Evolutionary conservation across 352 stramenopile genomes (phyloP).

Genomic region (Pythium pyrilobum): DNA sequence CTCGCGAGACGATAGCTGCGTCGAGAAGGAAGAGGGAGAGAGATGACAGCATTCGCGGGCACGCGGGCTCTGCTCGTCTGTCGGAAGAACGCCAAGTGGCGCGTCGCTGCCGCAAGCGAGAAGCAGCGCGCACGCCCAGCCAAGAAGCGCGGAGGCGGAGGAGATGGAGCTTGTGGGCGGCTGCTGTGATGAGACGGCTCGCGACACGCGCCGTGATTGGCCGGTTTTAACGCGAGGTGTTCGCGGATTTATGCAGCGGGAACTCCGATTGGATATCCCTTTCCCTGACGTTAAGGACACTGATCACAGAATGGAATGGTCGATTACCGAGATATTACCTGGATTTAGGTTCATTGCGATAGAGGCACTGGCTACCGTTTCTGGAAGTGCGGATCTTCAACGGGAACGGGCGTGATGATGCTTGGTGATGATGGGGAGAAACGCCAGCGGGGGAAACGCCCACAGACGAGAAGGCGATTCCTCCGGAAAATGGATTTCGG

Average conservation of each 20-base stretch:
- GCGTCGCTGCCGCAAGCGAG: neutral
- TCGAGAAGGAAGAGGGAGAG: neutral
- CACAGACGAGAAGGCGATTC: no score
- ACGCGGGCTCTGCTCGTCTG: no score
- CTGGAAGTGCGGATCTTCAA: no score
- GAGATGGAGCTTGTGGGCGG: conserved; percentile 1
- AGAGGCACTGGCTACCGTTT: no score
- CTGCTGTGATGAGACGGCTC: conserved; percentile 7
- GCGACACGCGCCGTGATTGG: conserved; percentile 4
- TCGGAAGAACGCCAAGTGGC: conserved; percentile 9
- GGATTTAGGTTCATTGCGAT: no score
- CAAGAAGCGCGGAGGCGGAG: neutral
- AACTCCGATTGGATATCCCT: neutral
- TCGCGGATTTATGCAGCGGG: conserved; percentile 6
- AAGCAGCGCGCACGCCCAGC: conserved; percentile 5
- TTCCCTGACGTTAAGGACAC: no score
- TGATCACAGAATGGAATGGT: no score
- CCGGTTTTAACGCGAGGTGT: conserved; percentile 9
- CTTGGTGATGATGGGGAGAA: no score
- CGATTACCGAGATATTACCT: no score
- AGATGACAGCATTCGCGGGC: neutral
- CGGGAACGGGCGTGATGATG: no score
- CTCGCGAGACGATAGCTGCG: neutral
- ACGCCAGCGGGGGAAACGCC: no score
- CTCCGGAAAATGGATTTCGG: no score